Evolutionary conservation across 345 rosid species (phyloP).

Genomic region (Psidium guajava): DNA sequence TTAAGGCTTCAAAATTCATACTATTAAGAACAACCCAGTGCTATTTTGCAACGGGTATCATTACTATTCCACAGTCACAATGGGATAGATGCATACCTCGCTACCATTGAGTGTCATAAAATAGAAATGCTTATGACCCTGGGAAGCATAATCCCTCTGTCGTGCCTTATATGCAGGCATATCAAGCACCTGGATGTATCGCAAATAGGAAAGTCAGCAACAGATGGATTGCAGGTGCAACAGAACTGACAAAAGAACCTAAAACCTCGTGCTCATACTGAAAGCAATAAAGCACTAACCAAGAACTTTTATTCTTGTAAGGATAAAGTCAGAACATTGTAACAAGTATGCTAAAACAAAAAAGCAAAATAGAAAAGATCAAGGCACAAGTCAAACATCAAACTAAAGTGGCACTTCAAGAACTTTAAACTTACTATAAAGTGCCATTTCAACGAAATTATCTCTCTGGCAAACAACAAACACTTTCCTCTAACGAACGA

Average conservation of each 20-base stretch:
- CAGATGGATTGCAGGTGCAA: neutral
- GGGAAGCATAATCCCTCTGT: slow-evolving; percentile 79
- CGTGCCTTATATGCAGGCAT: slow-evolving; percentile 74
- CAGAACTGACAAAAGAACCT: neutral
- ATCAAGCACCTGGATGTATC: slow-evolving; percentile 76
- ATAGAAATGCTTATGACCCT: slow-evolving; percentile 96
- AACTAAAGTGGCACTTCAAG: neutral
- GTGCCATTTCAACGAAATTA: neutral
- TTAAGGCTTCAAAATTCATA: neutral
- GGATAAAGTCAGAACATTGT: neutral
- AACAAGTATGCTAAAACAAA: neutral
- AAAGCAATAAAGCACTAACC: neutral
- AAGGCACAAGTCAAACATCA: neutral
- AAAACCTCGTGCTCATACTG: neutral
- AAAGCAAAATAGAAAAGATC: neutral
- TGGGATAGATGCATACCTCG: slow-evolving; percentile 50
- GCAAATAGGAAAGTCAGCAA: neutral
- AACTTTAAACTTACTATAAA: neutral
- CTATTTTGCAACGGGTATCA: neutral
- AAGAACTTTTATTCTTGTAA: neutral
- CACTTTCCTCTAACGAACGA: neutral
- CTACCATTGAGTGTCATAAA: slow-evolving; percentile 97
- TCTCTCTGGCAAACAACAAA: neutral
- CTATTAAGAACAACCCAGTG: neutral
- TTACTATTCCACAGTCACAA: neutral